Percentiles rank a stretch among this genome's conserved stretches.
These are phyloP conservation scores for Eimeria praecox DNA, from an alignment of 169 alveolate species.

Conservation along the genomic window DNA sequence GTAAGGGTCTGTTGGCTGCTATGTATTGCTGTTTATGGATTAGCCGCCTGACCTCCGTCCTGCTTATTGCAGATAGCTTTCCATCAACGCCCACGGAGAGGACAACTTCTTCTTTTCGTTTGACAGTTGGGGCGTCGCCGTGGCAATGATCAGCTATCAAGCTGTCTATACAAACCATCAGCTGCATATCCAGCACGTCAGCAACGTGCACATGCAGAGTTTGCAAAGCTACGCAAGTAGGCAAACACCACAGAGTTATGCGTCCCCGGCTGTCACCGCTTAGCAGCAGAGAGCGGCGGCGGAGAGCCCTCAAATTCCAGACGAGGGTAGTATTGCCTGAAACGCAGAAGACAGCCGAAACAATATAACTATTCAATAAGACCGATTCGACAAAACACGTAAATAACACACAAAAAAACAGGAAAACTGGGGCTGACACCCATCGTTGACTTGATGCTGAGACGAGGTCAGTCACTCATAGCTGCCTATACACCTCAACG, in stretches of 20 bases:
- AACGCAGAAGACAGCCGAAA: not conserved
- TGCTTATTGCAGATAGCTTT: slow-evolving; percentile 43
- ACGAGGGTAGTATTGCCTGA: slow-evolving; percentile 53
- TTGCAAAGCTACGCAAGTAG: slow-evolving; percentile 79
- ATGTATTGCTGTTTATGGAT: not conserved
- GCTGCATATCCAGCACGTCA: slow-evolving; percentile 69
- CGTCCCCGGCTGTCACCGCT: slow-evolving; percentile 81
- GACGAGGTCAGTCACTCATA: not conserved
- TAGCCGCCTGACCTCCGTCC: slow-evolving; percentile 11
- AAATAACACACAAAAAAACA: not conserved
- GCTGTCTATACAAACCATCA: slow-evolving; percentile 23
- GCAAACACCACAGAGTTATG: slow-evolving; percentile 75
- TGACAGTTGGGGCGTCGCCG: slow-evolving; percentile 13
- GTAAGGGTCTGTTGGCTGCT: not conserved
- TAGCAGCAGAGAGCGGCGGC: slow-evolving; percentile 38
- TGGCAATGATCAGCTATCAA: not conserved
- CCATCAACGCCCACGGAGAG: slow-evolving; percentile 79
- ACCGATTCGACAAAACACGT: not conserved
- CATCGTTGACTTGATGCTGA: not conserved
- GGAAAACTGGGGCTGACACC: not conserved
- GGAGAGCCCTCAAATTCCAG: slow-evolving; percentile 69
- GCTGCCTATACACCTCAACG: not conserved
- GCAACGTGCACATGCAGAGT: slow-evolving; percentile 76
- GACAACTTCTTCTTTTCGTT: slow-evolving; percentile 30
- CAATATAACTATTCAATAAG: not conserved